Evolutionary conservation across 1,139 yeast species (phyloP), one percentile per base, ranked within the genome.

Genomic region (Tardiomyces depauwii): DNA sequence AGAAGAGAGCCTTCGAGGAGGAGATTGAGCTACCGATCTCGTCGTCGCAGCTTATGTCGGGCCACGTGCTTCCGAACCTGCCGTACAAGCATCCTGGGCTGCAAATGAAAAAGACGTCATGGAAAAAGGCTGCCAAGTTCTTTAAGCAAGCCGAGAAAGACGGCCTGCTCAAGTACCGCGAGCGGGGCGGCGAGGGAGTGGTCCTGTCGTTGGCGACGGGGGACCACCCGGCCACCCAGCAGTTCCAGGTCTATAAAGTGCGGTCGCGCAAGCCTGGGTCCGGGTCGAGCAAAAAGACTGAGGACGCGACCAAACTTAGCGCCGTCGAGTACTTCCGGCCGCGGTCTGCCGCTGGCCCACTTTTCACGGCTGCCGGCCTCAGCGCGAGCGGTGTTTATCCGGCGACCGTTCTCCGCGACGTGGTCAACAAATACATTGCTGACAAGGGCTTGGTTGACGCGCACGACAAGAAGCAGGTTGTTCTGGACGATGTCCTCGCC

Each of bases 41-140:
- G 0, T 59, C 95, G 1, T 86, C 96, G 0, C 76, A 73, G 14
- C 83, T 91, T 62, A 78, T 88, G 74, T 75, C 91, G 0, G 75
- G 72, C 42, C 77, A 80, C 56, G 69, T 88, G 13, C 71, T 30
- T 10, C 53, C 76, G 46, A 85, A 87, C 61, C 65, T 89, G n/a
- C 94, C 95, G 0, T 63, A 64, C 40, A 77, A 77, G 52, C 68
- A 66, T 50, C 62, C 74, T n/a, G 71, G 71, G 42, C 75, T 86
- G 41, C 79, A 76, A 49, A 76, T 91, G 56, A 89, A 88, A 63
- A 82, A 79, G 56, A 81, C 96, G 0, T 77, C 89, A 2, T 89
- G 94, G 94, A 88, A 84, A 62, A 91, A 91, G 59, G 78, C 93
- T 1, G 74, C 89, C 18, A 89, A 88, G 62, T 87, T 80, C 57